Evolutionary conservation across 192 early-diverging fungal genomes (phyloP), one percentile per base, ranked within the genome.

Genomic region (Podila epicladia): DNA sequence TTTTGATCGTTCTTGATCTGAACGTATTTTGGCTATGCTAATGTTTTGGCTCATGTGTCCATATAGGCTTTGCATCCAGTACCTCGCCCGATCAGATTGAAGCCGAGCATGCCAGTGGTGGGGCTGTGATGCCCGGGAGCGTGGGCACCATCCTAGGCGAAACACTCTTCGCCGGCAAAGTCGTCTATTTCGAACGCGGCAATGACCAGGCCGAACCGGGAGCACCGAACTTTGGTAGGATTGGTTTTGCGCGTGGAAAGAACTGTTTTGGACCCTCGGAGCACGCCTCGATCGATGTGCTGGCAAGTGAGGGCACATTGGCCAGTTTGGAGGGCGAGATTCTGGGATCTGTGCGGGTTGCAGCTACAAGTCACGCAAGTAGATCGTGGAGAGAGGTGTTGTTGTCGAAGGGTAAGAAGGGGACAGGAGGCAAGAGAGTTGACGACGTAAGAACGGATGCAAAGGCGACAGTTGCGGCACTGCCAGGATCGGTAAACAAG

Each of bases 91-190:
- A 79, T 31, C 28, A 53, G 5, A 51, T 79, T 9, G 70, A 63
- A 17, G 60, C 58, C 2, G 76, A 79, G 31, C 58, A 12, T 0
- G 76, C 59, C 17, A 72, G 65, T 28, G 76, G 76, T 0, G 76
- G 76, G 5, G 76, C 69, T 7, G 69, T 79, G 31, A 58, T 79
- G 38, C 76, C 76, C 0, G 76, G 76, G 1, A 68, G 70, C 37
- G 76, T 79, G 1, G 76, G 76, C 19, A 79, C 76, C 3, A 79
- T 79, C n/a, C 58, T 79, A 0, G 76, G 76, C 29, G 76, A 79
- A 62, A 79, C 76, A 4, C 60, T 79, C 7, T 79, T 79, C 63
- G 6, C 70, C 8, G 76, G 70, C 19, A 79, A 79, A 32, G 60
- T 72, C 0, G 76, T 79, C 41, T 79, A 68, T 32, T 79, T 79